These are phyloP conservation scores for Scedosporium minutisporum DNA, from an alignment of 2,329 filamentous ascomycete genomes.

Conservation along the genomic window DNA sequence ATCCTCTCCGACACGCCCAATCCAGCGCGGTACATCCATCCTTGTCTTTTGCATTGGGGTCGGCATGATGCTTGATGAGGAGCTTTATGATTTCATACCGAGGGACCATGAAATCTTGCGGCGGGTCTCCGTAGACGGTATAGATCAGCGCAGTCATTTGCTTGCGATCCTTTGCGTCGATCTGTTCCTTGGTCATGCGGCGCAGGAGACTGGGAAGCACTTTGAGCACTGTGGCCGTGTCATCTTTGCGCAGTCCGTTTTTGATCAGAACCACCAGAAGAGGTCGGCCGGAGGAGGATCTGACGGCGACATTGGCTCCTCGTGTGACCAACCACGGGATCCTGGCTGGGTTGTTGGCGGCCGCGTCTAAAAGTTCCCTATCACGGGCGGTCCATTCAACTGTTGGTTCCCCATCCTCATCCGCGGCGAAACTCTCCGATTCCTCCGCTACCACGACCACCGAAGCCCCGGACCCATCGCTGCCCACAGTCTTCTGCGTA, in stretches of 20 bases:
- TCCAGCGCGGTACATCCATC: constrained; percentile 6
- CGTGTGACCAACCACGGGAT: neutral
- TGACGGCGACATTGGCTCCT: neutral
- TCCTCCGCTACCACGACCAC: too few relatives aligned
- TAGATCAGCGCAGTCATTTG: neutral
- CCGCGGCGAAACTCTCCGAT: too few relatives aligned
- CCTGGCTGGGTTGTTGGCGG: neutral
- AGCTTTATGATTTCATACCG: constrained; percentile 1
- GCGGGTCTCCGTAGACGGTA: neutral
- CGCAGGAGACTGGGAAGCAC: neutral
- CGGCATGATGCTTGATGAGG: constrained; percentile 3
- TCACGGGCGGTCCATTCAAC: neutral
- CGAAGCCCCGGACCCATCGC: too few relatives aligned
- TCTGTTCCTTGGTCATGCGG: neutral
- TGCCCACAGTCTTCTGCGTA: too few relatives aligned
- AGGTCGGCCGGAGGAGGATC: neutral
- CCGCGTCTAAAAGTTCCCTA: neutral
- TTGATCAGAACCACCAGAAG: neutral
- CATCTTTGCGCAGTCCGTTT: neutral
- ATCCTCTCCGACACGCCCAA: neutral
- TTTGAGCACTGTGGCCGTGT: neutral
- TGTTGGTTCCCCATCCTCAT: neutral
- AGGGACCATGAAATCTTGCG: neutral
- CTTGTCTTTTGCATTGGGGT: neutral
- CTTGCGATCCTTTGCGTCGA: neutral